Evolutionary conservation across 1,284 basidiomycete genomes (phyloP), one percentile per base, ranked within the genome.

Genomic region (Irpex sp.): DNA sequence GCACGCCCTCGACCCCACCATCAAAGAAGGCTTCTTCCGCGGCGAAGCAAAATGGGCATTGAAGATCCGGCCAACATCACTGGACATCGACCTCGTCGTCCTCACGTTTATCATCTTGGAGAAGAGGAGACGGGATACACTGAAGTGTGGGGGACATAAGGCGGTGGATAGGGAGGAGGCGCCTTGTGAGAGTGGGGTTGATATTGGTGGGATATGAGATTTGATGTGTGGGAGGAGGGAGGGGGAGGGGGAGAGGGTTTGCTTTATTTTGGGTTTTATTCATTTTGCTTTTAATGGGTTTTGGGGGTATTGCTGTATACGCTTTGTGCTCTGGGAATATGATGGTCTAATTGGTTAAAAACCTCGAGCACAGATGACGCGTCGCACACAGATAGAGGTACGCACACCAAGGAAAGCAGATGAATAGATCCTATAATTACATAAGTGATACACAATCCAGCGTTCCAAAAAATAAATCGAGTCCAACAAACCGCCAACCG

Each of bases 101-200:
- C 70, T 84, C 39, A 81, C 83, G 11, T 84, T 83, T 65, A 67
- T 84, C 63, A 78, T 85, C 62, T 77, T 84, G 75, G 82, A 83
- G 73, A 82, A 79, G 72, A 81, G 81, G 64, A 73, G 80, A 33
- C 75, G 80, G 36, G 80, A 81, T 47, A 37, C 26, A n/a, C 13
- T 46, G 8, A 54, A 57, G 59, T 47, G 51, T 50, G 37, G 35
- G 31, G 13, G 36, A 8, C 17, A 31, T 11, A 51, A 64, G 19
- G 37, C 36, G 13, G 33, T 43, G 9, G 47, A 59, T 26, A 15
- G 47, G 37, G 61, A 61, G 35, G 62, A 65, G 36, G 49, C 60
- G 13, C 6, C 51, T 35, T 65, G 60, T 26, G 63, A 65, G 46
- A 53, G 57, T 26, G 63, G 63, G 7, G 54, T 61, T 36, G 63